A percentile compares a stretch with the other conserved stretches of the same genome.
These are phyloP conservation scores for Haplosporangium sp. DNA, from an alignment of 371 early-diverging fungal species.

Conservation along the genomic window DNA sequence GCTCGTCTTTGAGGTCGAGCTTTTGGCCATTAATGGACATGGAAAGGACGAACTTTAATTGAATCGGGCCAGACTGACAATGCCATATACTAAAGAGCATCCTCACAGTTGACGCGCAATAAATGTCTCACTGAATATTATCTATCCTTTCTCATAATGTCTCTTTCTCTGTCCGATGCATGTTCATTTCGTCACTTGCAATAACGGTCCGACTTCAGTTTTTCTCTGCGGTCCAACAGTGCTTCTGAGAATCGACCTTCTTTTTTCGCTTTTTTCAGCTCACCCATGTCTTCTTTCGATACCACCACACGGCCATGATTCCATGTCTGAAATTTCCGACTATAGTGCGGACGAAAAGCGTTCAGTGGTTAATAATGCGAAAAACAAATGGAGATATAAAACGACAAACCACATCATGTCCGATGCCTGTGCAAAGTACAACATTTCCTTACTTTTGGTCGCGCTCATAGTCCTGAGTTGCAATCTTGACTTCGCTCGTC, in stretches of 20 bases:
- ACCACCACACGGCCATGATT: constrained; percentile 68
- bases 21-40: constrained; percentile 46
- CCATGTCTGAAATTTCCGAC: constrained; percentile 76
- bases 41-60: constrained; percentile 50
- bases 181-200: constrained; percentile 80
- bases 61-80: too few relatives aligned
- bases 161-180: too few relatives aligned
- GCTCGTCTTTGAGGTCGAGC: constrained; percentile 53
- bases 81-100: background rate
- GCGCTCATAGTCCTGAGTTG: constrained; percentile 57
- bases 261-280: constrained; percentile 73
- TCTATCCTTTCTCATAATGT: too few relatives aligned
- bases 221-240: constrained; percentile 82
- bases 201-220: constrained; percentile 86
- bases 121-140: too few relatives aligned
- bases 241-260: constrained; percentile 83
- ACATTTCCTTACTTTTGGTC: constrained; percentile 56
- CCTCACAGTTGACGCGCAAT: background rate
- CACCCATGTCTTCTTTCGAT: constrained; percentile 59
- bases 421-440: background rate
- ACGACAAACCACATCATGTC: too few relatives aligned
- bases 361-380: background rate
- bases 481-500: constrained; percentile 57
- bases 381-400: background rate
- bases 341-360: constrained; percentile 32